Conservation (phyloP, 2,329 filamentous ascomycete genomes). For the Pseudogymnoascus sp. region DNA sequence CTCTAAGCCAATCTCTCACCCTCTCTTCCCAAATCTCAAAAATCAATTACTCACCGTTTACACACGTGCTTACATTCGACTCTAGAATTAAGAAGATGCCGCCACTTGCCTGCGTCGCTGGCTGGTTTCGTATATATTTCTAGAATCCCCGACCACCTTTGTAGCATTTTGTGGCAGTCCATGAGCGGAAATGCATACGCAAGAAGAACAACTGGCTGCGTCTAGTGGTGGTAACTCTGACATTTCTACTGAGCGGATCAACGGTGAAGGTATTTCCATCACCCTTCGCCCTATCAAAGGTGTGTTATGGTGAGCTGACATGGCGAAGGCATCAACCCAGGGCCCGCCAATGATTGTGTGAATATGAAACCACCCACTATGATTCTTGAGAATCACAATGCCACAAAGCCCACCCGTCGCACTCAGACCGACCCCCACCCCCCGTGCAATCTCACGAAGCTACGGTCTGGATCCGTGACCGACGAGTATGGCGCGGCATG, state of each 20-base stretch:
- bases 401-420: background rate
- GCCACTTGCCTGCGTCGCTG: background rate
- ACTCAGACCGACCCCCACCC: background rate
- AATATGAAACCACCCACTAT: background rate
- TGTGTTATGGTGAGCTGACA: background rate
- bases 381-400: background rate
- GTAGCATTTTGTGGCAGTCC: background rate
- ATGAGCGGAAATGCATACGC: background rate
- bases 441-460: background rate
- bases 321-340: background rate
- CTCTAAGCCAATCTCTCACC: background rate
- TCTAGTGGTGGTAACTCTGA: background rate
- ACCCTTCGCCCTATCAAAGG: background rate
- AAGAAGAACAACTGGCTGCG: background rate
- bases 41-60: conserved; percentile 3
- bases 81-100: background rate
- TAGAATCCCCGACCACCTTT: background rate
- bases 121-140: conserved; percentile 5
- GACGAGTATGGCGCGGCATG: background rate
- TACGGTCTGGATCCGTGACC: background rate
- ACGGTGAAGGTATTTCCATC: background rate
- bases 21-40: background rate
- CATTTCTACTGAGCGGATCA: background rate
- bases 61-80: background rate
- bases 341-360: background rate